Percentiles rank a stretch among this genome's conserved stretches.
phyloP scores from a whole-genome alignment of 768 basidiomycete species.

The Asterophora parasitica region DNA sequence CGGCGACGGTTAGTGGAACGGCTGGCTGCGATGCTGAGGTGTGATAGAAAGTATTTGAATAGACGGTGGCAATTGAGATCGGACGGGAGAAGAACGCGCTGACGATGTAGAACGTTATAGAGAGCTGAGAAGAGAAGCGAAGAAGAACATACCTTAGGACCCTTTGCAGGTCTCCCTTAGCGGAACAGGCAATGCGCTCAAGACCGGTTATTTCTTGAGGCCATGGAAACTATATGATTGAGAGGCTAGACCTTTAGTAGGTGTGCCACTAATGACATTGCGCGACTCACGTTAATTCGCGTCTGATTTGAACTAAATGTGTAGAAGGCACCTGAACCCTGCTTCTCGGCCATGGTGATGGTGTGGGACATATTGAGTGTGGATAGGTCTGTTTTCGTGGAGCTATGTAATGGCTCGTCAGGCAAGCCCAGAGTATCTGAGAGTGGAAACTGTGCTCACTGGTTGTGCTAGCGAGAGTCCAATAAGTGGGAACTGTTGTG shows the following conservation, averaged over 20 bases:
- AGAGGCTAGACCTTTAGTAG: not conserved
- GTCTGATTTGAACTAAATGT: slow-evolving; percentile 42
- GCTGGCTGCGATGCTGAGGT: slow-evolving; percentile 6
- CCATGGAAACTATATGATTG: slow-evolving; percentile 46
- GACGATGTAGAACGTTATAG: no score
- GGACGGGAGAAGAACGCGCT: slow-evolving; percentile 65
- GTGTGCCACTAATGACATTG: not conserved
- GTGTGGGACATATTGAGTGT: slow-evolving; percentile 11
- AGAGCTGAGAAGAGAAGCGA: no score
- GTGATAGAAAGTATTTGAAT: slow-evolving; percentile 41
- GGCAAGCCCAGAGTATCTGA: no score
- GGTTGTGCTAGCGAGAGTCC: no score
- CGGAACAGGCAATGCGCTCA: slow-evolving; percentile 64
- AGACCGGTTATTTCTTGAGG: slow-evolving; percentile 49
- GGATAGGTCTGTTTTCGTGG: no score
- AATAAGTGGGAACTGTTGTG: no score
- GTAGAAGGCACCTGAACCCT: slow-evolving; percentile 35
- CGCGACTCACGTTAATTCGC: slow-evolving; percentile 34
- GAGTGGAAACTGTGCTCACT: no score
- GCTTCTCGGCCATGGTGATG: no score
- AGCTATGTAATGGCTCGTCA: no score
- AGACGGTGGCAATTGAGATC: slow-evolving; percentile 54
- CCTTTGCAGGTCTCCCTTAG: slow-evolving; percentile 68
- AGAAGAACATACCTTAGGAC: slow-evolving; percentile 49
- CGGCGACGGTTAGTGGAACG: slow-evolving; percentile 30